Conservation (phyloP, 768 basidiomycete species). For the Lactarius tabidus region DNA sequence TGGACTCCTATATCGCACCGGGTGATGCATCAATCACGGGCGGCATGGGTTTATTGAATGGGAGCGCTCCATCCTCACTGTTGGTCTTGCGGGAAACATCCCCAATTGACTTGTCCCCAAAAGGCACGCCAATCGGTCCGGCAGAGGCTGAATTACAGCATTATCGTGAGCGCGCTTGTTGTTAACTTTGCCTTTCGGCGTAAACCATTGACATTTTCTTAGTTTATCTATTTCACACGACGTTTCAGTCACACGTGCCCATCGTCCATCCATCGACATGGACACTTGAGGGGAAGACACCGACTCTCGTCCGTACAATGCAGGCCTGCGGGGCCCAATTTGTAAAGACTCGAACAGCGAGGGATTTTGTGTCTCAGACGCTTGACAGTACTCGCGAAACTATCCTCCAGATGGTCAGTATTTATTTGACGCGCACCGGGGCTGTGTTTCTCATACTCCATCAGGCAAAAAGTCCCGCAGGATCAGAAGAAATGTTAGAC, state of each 20-base stretch:
- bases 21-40: constrained; percentile 6
- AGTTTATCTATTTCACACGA: constrained; percentile 51
- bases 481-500: constrained; percentile 26
- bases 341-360: constrained; percentile 42
- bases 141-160: constrained; percentile 36
- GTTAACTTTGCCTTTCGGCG: constrained; percentile 21
- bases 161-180: constrained; percentile 41
- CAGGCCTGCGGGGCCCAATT: constrained; percentile 53
- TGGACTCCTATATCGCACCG: constrained; percentile 14
- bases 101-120: constrained; percentile 11
- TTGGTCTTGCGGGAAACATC: constrained; percentile 15
- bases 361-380: constrained; percentile 43
- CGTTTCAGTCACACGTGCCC: constrained; percentile 46
- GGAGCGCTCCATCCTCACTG: constrained; percentile 6
- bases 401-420: constrained; percentile 48
- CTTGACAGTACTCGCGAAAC: constrained; percentile 41
- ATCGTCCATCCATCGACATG: constrained; percentile 50
- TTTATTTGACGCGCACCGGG: constrained; percentile 21
- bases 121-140: constrained; percentile 15
- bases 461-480: constrained; percentile 20
- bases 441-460: not conserved
- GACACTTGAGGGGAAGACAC: constrained; percentile 43
- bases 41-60: constrained; percentile 3
- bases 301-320: constrained; percentile 46
- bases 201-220: constrained; percentile 9